phyloP scores from a whole-genome alignment of 441 rosid genomes.

The Corymbia citriodora region DNA sequence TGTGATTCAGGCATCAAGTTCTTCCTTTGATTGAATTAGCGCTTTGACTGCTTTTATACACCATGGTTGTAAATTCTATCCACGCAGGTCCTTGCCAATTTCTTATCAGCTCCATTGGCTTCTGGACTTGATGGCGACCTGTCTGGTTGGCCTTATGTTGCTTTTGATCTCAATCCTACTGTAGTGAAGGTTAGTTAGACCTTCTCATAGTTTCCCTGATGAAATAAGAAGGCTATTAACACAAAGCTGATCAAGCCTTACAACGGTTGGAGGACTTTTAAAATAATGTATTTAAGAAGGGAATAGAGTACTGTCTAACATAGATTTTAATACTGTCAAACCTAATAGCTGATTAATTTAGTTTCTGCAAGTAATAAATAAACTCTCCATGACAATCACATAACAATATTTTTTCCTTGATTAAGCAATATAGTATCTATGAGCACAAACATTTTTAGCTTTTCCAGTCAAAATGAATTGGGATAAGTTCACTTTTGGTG shows the following conservation, averaged over 20 bases:
- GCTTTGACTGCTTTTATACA: background rate
- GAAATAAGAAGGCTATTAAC: background rate
- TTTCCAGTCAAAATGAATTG: too few species aligned
- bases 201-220: background rate
- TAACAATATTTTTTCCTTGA: background rate
- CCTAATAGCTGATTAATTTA: background rate
- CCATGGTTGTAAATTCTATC: slow-evolving; percentile 7
- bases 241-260: background rate
- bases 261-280: background rate
- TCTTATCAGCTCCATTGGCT: slow-evolving; percentile 76
- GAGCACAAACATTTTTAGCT: too few species aligned
- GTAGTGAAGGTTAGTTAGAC: slow-evolving; percentile 66
- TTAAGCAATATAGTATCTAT: too few species aligned
- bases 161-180: slow-evolving; percentile 88
- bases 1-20: slow-evolving; percentile 9
- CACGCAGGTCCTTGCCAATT: slow-evolving; percentile 84
- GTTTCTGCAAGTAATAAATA: background rate
- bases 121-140: slow-evolving; percentile 53
- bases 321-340: background rate
- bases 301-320: background rate
- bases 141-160: slow-evolving; percentile 78
- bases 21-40: background rate
- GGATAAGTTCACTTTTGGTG: background rate
- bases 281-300: background rate
- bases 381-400: background rate